Conservation (phyloP, 2,329 filamentous ascomycete genomes). For the Neofusicoccum umdonicola region DNA sequence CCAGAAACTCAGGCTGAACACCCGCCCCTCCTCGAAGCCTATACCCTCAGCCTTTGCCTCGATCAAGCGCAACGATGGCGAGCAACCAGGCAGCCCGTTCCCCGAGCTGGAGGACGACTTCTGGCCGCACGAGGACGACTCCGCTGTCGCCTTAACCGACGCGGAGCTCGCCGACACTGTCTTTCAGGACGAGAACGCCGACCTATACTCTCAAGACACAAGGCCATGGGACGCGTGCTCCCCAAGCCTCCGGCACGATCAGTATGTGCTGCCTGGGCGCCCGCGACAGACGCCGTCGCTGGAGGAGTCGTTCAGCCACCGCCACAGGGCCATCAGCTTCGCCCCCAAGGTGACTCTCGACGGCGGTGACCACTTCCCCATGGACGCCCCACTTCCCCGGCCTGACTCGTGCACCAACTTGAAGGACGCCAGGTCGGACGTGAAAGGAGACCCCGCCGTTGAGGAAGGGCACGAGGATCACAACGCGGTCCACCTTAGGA, state of each 20-base stretch:
- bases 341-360: constrained; percentile 40
- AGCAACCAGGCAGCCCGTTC: constrained; percentile 21
- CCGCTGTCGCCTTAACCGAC: constrained; percentile 24
- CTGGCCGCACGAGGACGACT: constrained; percentile 24
- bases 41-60: constrained; percentile 37
- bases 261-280: background rate
- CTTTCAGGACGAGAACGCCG: constrained; percentile 20
- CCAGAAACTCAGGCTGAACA: constrained; percentile 43
- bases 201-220: constrained; percentile 21
- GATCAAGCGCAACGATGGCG: constrained; percentile 22
- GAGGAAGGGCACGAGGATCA: constrained; percentile 26
- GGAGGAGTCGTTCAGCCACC: constrained; percentile 27
- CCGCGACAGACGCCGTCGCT: constrained; percentile 5
- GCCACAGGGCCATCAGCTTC: constrained; percentile 42
- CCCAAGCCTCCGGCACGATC: constrained; percentile 21
- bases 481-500: constrained; percentile 1
- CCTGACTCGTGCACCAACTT: background rate
- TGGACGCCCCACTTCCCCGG: constrained; percentile 39
- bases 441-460: constrained; percentile 20
- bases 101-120: constrained; percentile 21
- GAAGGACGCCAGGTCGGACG: background rate
- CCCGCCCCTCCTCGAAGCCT: constrained; percentile 33
- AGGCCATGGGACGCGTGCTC: constrained; percentile 21
- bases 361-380: constrained; percentile 36
- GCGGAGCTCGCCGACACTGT: constrained; percentile 24